Base-by-base conservation (phyloP, 2,329 filamentous ascomycete genomes). In the Cordyceps cicadae region DNA sequence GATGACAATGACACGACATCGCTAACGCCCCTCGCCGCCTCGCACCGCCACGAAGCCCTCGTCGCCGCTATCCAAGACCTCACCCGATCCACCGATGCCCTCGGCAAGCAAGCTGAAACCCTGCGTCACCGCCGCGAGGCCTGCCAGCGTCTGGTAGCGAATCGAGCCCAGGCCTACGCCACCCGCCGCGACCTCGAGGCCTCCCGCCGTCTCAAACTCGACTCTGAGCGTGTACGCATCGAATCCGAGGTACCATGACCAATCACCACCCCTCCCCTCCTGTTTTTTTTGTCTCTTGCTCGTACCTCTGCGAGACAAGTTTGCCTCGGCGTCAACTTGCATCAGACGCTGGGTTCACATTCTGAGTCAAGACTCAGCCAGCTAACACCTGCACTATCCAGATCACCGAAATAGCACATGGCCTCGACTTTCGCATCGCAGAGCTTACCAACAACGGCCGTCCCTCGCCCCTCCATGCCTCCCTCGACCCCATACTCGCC, bases 91-190 rank as follows among this genome's bases (percentile, higher is more conserved):
- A 89, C 87, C 0, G 79, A 79, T 19, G 80, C 79, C 19, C 87
- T 90, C 32, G 78, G 82, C 63, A 81, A 81, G 70, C 87, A 90
- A 67, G 85, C 80, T 32, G 82, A 85, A 67, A 76, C 80, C 0
- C 70, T 90, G 19, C 79, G 80, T 60, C 76, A 80, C 55, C 87
- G 90, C 70, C 82, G 84, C 62, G 80, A 83, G 65, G 85, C 85
- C 11, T 70, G 89, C 57, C 77, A 78, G 39, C 65, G 75, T 75
- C 45, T 81, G 75, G 73, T 81, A 5, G 78, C 78, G 55, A 79
- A 70, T 52, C 66, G 70, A 12, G 65, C 65, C 8, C 71, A 74
- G 45, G 68, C 62, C 15, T 67, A 70, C 14, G 61, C 64, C 5
- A 68, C 69, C 24, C 66, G 74, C 1, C 67, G 63, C 15, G 66